Evolutionary conservation across 345 rosid genomes (phyloP).

Genomic region (Populus ilicifolia): DNA sequence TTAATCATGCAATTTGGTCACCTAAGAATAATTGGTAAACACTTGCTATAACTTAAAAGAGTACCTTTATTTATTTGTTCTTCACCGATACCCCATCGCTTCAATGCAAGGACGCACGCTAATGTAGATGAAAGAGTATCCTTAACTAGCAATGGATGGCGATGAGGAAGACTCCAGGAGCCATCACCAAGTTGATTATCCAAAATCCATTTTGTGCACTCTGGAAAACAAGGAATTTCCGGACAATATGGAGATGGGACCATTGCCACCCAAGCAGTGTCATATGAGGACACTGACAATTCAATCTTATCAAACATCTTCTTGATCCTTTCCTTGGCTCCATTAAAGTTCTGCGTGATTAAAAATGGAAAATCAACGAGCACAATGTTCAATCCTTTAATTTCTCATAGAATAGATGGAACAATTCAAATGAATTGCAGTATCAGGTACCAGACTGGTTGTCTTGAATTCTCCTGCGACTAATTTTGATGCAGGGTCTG

Average conservation of each 20-base stretch:
- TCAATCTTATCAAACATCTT: constrained; percentile 57
- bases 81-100: constrained; percentile 72
- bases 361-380: neutral
- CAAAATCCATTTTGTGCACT: constrained; percentile 62
- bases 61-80: constrained; percentile 58
- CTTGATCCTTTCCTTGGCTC: constrained; percentile 49
- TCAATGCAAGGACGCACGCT: constrained; percentile 72
- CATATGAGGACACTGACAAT: constrained; percentile 69
- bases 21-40: too few relatives aligned
- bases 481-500: constrained; percentile 23
- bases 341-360: constrained; percentile 36
- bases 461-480: constrained; percentile 16
- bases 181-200: constrained; percentile 76
- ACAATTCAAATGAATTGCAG: neutral
- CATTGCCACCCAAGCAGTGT: constrained; percentile 97
- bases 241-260: constrained; percentile 55
- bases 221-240: constrained; percentile 58
- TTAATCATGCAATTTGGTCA: too few relatives aligned
- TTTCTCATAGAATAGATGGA: neutral
- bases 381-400: neutral
- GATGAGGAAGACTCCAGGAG: constrained; percentile 66
- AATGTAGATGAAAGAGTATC: constrained; percentile 70
- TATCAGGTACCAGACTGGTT: constrained; percentile 37
- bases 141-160: constrained; percentile 44
- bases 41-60: neutral